Base-by-base conservation (phyloP, 2,329 filamentous ascomycete species). In the Chaetothyriales sp. region DNA sequence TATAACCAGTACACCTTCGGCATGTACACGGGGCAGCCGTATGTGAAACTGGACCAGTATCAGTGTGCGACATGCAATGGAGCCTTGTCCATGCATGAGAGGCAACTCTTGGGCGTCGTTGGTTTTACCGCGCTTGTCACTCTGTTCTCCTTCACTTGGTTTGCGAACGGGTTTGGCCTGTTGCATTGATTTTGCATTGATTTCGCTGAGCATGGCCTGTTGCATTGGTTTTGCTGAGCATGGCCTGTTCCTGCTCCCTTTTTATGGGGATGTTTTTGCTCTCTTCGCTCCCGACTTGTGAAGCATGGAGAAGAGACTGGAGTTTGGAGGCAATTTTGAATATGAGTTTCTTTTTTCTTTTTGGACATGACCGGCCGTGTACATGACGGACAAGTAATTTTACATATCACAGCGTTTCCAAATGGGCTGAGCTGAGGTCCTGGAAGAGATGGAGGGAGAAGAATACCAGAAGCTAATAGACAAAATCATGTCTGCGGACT, bases 1-100 rank as follows among this genome's bases (percentile, higher is more conserved):
- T 74, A 68, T 60, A 70, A 68, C 51, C 68, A 72, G 15, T 76
- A 74, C 59, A 68, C 63, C 5, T 84, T 84, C 59, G 80, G 76
- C 53, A 80, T 84, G 76, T 84, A 84, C 62, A 43, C 75, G 76
- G 63, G 51, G n/a, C 58, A 60, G 53, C 52, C 58, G 26, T 60
- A 60, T 46, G 63, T 55, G 19, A 36, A 49, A 44, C 26, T 55
- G 10, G 36, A 53, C 76, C 75, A 74, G 39, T 78, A 66, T 62
- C 63, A 65, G 49, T 82, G 79, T 63, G 70, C 74, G 19, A 79
- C 75, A 20, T 82, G 79, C 66, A 61, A 51, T 57, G 67, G 65
- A 25, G 77, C 75, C 7, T 61, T 78, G 18, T 75, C 73, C 3
- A 63, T 69, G 22, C 67, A 72, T 54, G 75, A 80, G 58, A 71